Evolutionary conservation across 805 yeast species (phyloP), one percentile per base, ranked within the genome.

Genomic region (Kodamaea kakaduensis): DNA sequence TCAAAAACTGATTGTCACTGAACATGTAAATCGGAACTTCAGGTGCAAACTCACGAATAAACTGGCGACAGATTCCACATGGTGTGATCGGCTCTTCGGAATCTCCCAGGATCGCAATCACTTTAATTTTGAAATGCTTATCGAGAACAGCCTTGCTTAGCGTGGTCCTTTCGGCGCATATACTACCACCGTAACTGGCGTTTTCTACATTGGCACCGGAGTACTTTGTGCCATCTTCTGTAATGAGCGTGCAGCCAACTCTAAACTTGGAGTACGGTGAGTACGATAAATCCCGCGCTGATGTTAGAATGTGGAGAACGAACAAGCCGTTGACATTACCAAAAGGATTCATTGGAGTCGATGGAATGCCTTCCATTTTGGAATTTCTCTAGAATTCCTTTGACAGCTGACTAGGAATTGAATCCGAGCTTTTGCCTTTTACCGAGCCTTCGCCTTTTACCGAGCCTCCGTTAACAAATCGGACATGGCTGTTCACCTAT

Each of bases 41-140:
- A 6, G 56, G 51, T 0, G 79, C 75, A 56, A 89, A 90, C 56
- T 90, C 98, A 24, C 96, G 68, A 20, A 90, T 77, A 37, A 83
- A 75, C 58, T 90, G 98, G 36, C 98, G 69, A 52, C 98, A 90
- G 23, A 93, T 81, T 3, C 98, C 98, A 56, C 98, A 90, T 0
- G 98, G 98, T 7, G 89, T 68, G 8, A 84, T 78, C 19, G 80
- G 73, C 2, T 71, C 71, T 1, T 53, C 51, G 28, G 71, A 47
- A 51, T 81, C 89, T 15, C 84, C 72, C 3, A 84, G 65, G 7
- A 86, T 74, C 3, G 81, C 95, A 38, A 86, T 61, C 1, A 84
- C 85, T 40, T 60, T 64, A 52, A 81, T 73, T 16, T 43, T 32
- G 4, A 44, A 52, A 37, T 64, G 58, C 0, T 77, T 77, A 26